Percentiles rank a stretch among this genome's conserved stretches.
Conservation (phyloP, 129 eudicot species). For the Lactuca saligna region DNA sequence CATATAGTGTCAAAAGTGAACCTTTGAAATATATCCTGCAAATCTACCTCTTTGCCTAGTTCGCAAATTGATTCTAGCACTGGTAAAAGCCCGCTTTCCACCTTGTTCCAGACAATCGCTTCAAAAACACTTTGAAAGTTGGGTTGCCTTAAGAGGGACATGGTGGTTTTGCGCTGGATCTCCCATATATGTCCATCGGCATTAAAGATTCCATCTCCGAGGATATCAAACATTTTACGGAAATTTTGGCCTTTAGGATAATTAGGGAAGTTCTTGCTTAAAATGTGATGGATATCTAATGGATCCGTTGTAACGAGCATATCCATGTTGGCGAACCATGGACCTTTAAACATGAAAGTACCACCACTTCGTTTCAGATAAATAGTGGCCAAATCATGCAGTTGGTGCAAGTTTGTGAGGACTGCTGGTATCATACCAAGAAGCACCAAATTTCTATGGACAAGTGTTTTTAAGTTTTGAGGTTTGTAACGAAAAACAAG, state of each 20-base stretch:
- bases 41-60: no score
- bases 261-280: background rate
- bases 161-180: background rate
- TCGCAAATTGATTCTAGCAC: no score
- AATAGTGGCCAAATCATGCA: background rate
- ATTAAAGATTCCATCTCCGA: constrained; percentile 28
- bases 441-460: constrained; percentile 21
- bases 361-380: background rate
- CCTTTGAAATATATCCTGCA: no score
- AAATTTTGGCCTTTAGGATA: constrained; percentile 33
- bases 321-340: constrained; percentile 15
- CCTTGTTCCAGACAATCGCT: background rate
- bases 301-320: constrained; percentile 32
- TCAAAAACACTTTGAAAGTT: background rate
- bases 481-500: background rate
- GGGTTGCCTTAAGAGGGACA: background rate
- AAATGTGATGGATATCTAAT: constrained; percentile 24
- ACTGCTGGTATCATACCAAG: constrained; percentile 7
- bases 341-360: constrained; percentile 16
- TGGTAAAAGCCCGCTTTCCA: background rate
- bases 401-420: constrained; percentile 4
- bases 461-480: background rate
- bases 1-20: background rate
- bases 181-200: constrained; percentile 10
- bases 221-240: constrained; percentile 27